Percentiles rank a stretch among this genome's conserved stretches.
Evolutionary conservation across 202 grass and related monocot genomes (phyloP).

Genomic region (Setaria italica): DNA sequence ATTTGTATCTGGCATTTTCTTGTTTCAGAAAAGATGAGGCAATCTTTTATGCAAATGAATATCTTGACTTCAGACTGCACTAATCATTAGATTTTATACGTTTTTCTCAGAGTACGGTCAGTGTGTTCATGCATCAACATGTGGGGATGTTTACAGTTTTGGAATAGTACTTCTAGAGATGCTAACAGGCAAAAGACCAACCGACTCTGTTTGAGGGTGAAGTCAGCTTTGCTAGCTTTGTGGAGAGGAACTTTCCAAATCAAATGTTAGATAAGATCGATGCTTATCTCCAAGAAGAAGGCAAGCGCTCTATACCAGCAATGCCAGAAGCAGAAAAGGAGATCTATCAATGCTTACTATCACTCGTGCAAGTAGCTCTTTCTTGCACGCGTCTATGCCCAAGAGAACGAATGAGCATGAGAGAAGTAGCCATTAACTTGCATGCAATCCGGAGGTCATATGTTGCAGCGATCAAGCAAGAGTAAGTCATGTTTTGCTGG

Average conservation of each 20-base stretch:
- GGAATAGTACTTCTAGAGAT: constrained; percentile 57
- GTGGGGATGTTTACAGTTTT: constrained; percentile 59
- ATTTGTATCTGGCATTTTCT: too few species aligned
- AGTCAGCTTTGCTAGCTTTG: constrained; percentile 3
- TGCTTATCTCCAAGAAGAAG: not conserved
- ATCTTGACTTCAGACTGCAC: too few species aligned
- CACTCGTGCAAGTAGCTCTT: not conserved
- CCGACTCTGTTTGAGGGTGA: constrained; percentile 30
- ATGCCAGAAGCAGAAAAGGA: not conserved
- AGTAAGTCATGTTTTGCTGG: not conserved
- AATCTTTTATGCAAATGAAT: too few species aligned
- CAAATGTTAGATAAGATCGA: constrained; percentile 15
- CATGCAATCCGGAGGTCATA: not conserved
- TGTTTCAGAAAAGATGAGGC: too few species aligned
- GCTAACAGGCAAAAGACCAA: constrained; percentile 42
- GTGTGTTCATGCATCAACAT: constrained; percentile 19
- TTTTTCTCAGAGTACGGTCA: constrained; percentile 42
- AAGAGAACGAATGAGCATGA: not conserved
- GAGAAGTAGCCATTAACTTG: not conserved
- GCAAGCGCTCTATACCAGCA: not conserved
- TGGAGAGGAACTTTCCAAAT: constrained; percentile 20
- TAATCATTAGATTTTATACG: too few species aligned
- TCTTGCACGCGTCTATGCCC: not conserved
- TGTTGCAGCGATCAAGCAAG: not conserved
- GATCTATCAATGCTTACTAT: not conserved